Evolutionary conservation across 2,329 filamentous ascomycete species (phyloP).

Genomic region (Xylariaceae sp.): DNA sequence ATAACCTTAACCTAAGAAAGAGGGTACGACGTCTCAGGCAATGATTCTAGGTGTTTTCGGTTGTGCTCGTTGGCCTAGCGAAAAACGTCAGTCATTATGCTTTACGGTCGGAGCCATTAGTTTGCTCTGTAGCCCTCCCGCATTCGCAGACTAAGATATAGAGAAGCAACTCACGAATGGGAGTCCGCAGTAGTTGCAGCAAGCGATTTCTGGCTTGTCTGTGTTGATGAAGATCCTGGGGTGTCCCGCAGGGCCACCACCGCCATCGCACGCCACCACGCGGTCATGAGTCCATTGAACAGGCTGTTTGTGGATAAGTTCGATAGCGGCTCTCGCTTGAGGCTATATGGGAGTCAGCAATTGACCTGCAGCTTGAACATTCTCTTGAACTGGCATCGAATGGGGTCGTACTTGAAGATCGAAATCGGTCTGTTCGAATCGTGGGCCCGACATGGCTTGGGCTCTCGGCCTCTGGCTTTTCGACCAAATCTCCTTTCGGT

Average conservation of each 20-base stretch:
- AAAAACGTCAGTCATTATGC: slow-evolving; percentile 13
- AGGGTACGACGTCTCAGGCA: slow-evolving; percentile 77
- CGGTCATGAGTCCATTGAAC: slow-evolving; percentile 85
- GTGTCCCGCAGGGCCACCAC: slow-evolving; percentile 84
- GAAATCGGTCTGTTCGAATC: slow-evolving; percentile 97
- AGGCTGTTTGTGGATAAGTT: slow-evolving; percentile 92
- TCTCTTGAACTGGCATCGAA: background rate
- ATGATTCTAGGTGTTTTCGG: slow-evolving; percentile 76
- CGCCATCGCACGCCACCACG: slow-evolving; percentile 84
- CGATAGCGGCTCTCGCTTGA: slow-evolving; percentile 83
- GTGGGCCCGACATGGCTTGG: slow-evolving; percentile 84
- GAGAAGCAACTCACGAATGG: slow-evolving; percentile 68
- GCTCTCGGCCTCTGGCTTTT: slow-evolving; percentile 76
- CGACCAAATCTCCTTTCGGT: slow-evolving; percentile 78
- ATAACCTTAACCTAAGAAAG: slow-evolving; percentile 56
- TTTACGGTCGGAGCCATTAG: no score
- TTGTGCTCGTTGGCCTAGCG: slow-evolving; percentile 83
- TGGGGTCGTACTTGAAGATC: slow-evolving; percentile 69
- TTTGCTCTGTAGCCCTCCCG: background rate
- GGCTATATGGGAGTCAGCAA: slow-evolving; percentile 55
- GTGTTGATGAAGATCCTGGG: slow-evolving; percentile 96
- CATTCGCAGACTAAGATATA: background rate
- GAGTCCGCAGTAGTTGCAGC: slow-evolving; percentile 88
- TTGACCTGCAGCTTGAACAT: slow-evolving; percentile 2
- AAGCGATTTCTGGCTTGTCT: slow-evolving; percentile 90